Percentiles rank a stretch among this genome's conserved stretches.
Conservation (phyloP, 2,329 filamentous ascomycete genomes). For the Zymoseptoria brevis region DNA sequence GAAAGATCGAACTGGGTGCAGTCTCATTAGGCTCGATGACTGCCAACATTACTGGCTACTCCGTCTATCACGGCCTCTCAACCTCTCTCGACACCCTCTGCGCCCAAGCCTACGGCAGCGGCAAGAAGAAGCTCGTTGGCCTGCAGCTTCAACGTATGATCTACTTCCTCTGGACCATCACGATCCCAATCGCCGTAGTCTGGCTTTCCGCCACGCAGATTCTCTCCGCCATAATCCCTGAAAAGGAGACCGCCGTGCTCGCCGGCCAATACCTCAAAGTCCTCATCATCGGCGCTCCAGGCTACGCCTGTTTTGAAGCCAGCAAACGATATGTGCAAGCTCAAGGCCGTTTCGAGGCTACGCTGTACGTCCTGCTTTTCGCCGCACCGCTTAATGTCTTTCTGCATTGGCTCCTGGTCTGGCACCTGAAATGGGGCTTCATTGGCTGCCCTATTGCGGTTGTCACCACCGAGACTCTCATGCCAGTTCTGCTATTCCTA, state of each 20-base stretch:
- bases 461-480: constrained; percentile 63
- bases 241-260: constrained; percentile 60
- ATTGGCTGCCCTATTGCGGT: constrained; percentile 74
- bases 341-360: constrained; percentile 75
- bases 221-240: constrained; percentile 58
- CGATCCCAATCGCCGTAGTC: constrained; percentile 61
- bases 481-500: constrained; percentile 63
- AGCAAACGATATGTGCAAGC: constrained; percentile 84
- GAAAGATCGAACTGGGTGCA: constrained; percentile 41
- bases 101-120: constrained; percentile 87
- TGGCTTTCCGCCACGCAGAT: constrained; percentile 64
- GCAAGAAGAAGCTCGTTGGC: constrained; percentile 80
- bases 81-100: constrained; percentile 90
- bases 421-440: constrained; percentile 57
- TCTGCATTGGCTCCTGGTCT: constrained; percentile 75
- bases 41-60: constrained; percentile 42
- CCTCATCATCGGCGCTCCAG: constrained; percentile 62
- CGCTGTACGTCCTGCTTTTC: constrained; percentile 73
- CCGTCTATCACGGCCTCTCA: constrained; percentile 56
- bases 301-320: constrained; percentile 67
- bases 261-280: constrained; percentile 68
- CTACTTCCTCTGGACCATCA: constrained; percentile 64
- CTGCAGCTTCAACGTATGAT: constrained; percentile 76
- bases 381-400: constrained; percentile 74
- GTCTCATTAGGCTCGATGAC: constrained; percentile 43